A percentile compares a stretch with the other conserved stretches of the same genome.
phyloP scores from a whole-genome alignment of 139 green algal genomes.

The Spirogloea muscicola region DNA sequence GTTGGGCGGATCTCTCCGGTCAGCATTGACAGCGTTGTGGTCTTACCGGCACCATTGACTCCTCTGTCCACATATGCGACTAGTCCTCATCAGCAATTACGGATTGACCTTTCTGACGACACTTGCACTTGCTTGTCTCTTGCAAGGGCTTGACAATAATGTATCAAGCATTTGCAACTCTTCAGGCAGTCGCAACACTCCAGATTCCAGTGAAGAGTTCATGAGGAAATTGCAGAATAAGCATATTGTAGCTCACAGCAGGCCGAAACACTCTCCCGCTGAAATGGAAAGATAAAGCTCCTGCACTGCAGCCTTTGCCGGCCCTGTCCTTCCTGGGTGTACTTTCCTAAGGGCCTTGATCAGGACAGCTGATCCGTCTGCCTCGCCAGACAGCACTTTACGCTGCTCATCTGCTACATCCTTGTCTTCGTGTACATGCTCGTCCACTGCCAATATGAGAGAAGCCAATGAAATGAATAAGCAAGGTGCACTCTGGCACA shows the following conservation, averaged over 20 bases:
- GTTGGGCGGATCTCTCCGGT: conserved; percentile 65
- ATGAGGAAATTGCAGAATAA: no score
- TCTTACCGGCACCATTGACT: conserved; percentile 58
- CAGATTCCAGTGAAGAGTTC: no score
- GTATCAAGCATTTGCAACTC: no score
- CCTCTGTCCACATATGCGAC: conserved; percentile 21
- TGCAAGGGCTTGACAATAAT: no score
- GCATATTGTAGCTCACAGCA: conserved; percentile 15
- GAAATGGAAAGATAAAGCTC: conserved; percentile 61
- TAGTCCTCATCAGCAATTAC: no score
- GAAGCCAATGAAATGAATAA: no score
- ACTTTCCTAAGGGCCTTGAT: conserved; percentile 29
- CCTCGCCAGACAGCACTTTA: conserved; percentile 15
- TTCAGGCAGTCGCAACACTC: no score
- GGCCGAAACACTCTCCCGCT: conserved; percentile 61
- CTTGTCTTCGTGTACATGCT: conserved; percentile 40
- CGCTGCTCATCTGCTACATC: conserved; percentile 44
- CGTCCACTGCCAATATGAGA: no score
- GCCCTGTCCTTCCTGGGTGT: neutral
- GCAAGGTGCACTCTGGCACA: no score
- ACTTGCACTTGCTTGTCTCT: no score
- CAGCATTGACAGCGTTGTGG: conserved; percentile 55
- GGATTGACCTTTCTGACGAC: no score
- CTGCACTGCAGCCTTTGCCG: conserved; percentile 39
- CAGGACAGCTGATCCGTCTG: conserved; percentile 18